A percentile compares a stretch with the other conserved stretches of the same genome.
phyloP scores from a whole-genome alignment of 2,329 filamentous ascomycete genomes.

The Didymellaceae sp. region DNA sequence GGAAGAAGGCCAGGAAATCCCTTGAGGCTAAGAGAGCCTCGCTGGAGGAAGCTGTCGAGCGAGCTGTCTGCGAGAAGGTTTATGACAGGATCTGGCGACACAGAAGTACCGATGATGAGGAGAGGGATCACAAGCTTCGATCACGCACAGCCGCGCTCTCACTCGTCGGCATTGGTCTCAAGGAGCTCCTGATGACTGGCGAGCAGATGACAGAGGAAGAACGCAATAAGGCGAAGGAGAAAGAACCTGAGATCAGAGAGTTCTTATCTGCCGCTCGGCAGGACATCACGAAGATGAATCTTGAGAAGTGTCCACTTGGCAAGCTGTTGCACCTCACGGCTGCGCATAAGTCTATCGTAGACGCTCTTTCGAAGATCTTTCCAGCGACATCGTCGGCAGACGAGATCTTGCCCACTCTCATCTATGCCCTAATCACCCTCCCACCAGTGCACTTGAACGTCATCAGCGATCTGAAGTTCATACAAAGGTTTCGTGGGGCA shows the following conservation, averaged over 20 bases:
- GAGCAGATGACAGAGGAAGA: conserved; percentile 63
- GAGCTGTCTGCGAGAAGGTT: conserved; percentile 78
- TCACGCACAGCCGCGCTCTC: conserved; percentile 91
- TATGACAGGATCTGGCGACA: conserved; percentile 92
- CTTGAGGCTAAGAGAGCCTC: conserved; percentile 78
- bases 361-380: conserved; percentile 72
- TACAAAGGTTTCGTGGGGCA: conserved; percentile 87
- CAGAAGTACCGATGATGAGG: conserved; percentile 89
- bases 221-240: conserved; percentile 60
- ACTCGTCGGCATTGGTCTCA: conserved; percentile 88
- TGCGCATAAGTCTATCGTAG: conserved; percentile 92
- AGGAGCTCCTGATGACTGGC: conserved; percentile 71
- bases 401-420: conserved; percentile 95
- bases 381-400: conserved; percentile 86
- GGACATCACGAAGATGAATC: conserved; percentile 80
- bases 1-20: conserved; percentile 77
- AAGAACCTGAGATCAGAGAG: conserved; percentile 70
- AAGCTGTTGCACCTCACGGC: conserved; percentile 89
- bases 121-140: conserved; percentile 89
- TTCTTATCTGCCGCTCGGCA: conserved; percentile 72
- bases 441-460: conserved; percentile 84
- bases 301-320: conserved; percentile 84
- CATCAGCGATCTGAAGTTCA: conserved; percentile 93
- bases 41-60: conserved; percentile 90
- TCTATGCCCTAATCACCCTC: conserved; percentile 92